Conservation (phyloP, 2,329 filamentous ascomycete species). For the Beauveria sp. region DNA sequence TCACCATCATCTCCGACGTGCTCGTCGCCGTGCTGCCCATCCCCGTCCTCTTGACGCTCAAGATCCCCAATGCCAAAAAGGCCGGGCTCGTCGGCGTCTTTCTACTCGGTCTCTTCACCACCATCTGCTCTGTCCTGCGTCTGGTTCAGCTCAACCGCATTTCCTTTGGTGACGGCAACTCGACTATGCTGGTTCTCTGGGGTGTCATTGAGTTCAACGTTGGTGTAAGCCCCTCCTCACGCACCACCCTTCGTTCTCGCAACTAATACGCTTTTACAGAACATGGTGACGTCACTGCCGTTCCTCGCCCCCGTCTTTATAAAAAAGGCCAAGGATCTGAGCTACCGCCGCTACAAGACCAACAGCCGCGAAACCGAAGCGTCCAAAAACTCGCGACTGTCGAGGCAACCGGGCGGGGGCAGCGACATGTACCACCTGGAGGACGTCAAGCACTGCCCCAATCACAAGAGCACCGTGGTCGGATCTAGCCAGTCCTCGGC, state of each 20-base stretch:
- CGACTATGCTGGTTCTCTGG: conserved; percentile 49
- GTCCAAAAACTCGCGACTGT: background rate
- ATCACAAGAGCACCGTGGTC: conserved; percentile 23
- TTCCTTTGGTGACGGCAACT: conserved; percentile 44
- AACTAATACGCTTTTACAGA: conserved; percentile 21
- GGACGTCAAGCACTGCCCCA: conserved; percentile 22
- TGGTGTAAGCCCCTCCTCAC: conserved; percentile 20
- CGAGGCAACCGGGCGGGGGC: conserved; percentile 13
- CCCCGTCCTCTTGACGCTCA: conserved; percentile 39
- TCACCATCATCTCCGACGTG: conserved; percentile 44
- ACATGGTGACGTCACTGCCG: conserved; percentile 38
- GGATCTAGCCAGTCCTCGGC: conserved; percentile 19
- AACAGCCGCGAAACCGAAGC: conserved; percentile 20
- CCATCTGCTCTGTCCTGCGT: conserved; percentile 44
- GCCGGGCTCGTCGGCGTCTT: conserved; percentile 44
- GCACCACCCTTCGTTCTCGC: too few species aligned
- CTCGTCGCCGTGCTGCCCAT: conserved; percentile 43
- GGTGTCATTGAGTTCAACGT: conserved; percentile 51
- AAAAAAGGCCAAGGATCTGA: conserved; percentile 33
- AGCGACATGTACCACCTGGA: conserved; percentile 30
- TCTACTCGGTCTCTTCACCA: conserved; percentile 46
- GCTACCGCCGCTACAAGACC: conserved; percentile 27
- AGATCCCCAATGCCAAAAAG: conserved; percentile 40
- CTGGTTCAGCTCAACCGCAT: conserved; percentile 44
- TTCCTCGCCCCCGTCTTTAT: conserved; percentile 37